phyloP scores from a whole-genome alignment of 441 rosid genomes.

The Isatis lusitanica region DNA sequence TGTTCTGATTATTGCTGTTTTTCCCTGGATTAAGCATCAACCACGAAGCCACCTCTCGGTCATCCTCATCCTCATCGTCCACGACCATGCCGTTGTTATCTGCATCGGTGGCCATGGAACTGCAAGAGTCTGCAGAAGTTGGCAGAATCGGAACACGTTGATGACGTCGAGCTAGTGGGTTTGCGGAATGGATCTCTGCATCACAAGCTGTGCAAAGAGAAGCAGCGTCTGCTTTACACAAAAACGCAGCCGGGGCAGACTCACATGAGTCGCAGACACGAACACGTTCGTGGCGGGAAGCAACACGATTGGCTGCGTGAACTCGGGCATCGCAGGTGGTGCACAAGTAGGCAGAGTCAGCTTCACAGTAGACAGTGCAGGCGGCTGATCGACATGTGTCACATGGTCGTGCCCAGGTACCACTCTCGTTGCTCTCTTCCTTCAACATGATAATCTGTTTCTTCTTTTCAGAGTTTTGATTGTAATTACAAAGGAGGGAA shows the following conservation, averaged over 20 bases:
- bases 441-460: constrained; percentile 49
- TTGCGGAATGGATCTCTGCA: constrained; percentile 88
- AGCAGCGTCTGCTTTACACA: constrained; percentile 94
- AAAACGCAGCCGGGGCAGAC: constrained; percentile 75
- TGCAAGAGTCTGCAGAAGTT: constrained; percentile 44
- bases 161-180: constrained; percentile 88
- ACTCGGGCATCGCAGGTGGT: constrained; percentile 61
- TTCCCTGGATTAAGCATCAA: constrained; percentile 56
- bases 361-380: constrained; percentile 76
- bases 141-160: constrained; percentile 79
- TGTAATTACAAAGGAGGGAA: constrained; percentile 21
- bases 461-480: constrained; percentile 1
- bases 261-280: constrained; percentile 84
- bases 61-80: constrained; percentile 57
- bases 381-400: constrained; percentile 76
- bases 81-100: constrained; percentile 2
- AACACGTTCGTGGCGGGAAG: constrained; percentile 83
- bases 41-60: constrained; percentile 87
- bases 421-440: constrained; percentile 45
- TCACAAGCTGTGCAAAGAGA: constrained; percentile 82
- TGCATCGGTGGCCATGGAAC: constrained; percentile 23
- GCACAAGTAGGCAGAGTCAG: constrained; percentile 82
- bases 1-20: constrained; percentile 32
- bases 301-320: constrained; percentile 74
- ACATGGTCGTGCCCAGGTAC: constrained; percentile 60